Base-by-base conservation (phyloP, 768 basidiomycete genomes). In the Russula sp. region DNA sequence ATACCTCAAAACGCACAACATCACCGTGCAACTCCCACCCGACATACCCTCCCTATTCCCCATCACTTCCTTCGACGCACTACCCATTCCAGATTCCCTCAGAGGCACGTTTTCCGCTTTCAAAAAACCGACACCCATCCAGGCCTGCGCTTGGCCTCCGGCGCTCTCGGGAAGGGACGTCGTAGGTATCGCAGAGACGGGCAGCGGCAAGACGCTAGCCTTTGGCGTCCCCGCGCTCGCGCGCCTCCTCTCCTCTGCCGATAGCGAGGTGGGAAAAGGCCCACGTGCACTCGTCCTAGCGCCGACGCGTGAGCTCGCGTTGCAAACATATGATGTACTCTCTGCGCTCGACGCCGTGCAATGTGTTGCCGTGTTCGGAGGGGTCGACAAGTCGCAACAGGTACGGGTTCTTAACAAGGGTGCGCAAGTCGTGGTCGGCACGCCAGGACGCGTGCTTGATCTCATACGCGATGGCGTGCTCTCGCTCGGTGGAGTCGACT, bases 131-230 rank as follows among this genome's bases (percentile, higher is more conserved):
- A 96, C 95, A 0, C 95, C 97, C 0, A 94, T 99, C 59, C 97
- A 99, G 73, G 88, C 93, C 7, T 96, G 92, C 69, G 85, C 94
- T 14, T 98, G 95, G 95, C 93, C 95, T 2, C 86, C 90, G 38
- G 86, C 91, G 7, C 78, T 98, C 28, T 79, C 82, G 26, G 90
- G 90, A 0, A 79, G 79, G n/a, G 92, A 98, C 73, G 91, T 96
- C 0, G 87, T 98, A 34, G 96, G 96, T 55, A 92, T 98, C 65
- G 95, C 96, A 8, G 95, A 98, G 79, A 98, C 96, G 2, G 96
- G 96, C 67, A 92, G 92, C 71, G 97, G 97, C 16, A 99, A 99
- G 78, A 99, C 97, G 0, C 82, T 98, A 18, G 92, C 94, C 1
- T 99, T 99, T 72, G 95, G 94, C 46, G 85, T 98, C 48, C 97